Base-by-base conservation (phyloP, 305 asterid genomes). In the Andrographis paniculata region DNA sequence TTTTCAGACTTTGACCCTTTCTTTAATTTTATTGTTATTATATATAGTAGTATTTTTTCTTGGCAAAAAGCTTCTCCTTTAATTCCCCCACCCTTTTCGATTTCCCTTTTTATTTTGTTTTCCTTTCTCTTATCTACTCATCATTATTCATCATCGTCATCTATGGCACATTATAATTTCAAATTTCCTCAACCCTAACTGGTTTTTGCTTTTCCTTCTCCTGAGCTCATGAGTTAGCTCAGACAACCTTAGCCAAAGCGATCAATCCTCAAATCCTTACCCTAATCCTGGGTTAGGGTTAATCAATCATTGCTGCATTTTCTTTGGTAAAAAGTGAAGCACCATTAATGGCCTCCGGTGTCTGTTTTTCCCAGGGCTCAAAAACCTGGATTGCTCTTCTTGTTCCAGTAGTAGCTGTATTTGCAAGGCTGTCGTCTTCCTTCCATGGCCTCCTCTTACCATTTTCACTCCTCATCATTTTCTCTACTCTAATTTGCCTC, bases 301-400 rank as follows among this genome's bases (percentile, higher is more conserved):
- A 33, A 8, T 33, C 39, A 12, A 27, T 27, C 33, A 6, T 27
- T 27, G 9, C 14, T 6, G 9, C 14, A 33, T 37, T 14, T n/a
- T 14, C 3, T 37, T 14, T n/a, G 38, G n/a, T 2, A 33, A n/a
- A 11, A 33, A 33, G 3, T 4, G 17, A 37, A 37, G n/a, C n/a
- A n/a, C n/a, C n/a, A n/a, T n/a, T n/a, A n/a, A 37, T 37, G 42
- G 42, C 17, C 17, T n/a, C 17, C 17, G 14, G 42, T 37, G 5
- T 37, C 17, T 13, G 42, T 37, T 37, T 37, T 37, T 37, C 8
- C 42, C 42, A n/a, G 42, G 37, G 37, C 37, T 31, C 37, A 31
- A 31, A 31, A 31, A 37, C 42, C 5, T 37, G 42, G 42, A 37
- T 37, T 3, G 42, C 42, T 14, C 42, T 37, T 37, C 16, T 37